Evolutionary conservation across 371 early-diverging fungal species (phyloP), one percentile per base, ranked within the genome.

Genomic region (Mucor saturninus): DNA sequence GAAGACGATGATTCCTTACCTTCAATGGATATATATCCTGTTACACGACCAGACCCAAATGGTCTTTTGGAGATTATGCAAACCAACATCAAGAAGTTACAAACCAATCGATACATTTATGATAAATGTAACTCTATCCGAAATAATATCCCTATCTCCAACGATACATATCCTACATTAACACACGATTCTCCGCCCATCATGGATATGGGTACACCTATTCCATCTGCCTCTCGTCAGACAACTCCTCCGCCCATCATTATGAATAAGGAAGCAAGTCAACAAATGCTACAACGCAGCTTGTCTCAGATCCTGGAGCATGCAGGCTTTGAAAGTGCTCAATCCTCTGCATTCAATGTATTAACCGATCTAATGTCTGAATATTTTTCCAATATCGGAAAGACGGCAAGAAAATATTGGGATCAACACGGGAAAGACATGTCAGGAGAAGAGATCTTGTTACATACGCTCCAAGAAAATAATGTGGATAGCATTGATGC

Each of bases 371-470:
- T 94, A 31, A 80, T 87, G n/a, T 73, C 80, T 21, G 89, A 94
- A 52, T 92, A 89, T 61, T 73, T 97, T 21, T 45, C 75, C 49
- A 95, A 92, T 66, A 73, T 96, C 9, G 95, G 94, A 13, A 89
- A 85, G 65, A 92, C 91, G 0, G 64, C 95, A 30, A 84, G 91
- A n/a, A 64, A 80, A 0, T 97, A 95, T 72, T 73, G 83, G 46
- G 95, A 95, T 75, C 74, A 84, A 43, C 88, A 91, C 63, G 75
- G 83, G 7, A 74, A 81, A 38, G 72, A 72, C 30, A 90, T 94
- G 91, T 81, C 88, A n/a, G 64, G 76, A 1, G 95, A 93, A 72
- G 92, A 93, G 68, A 93, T 96, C n/a, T 63, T 97, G n/a, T 69
- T 85, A 28, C 93, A 92, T 67, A 79, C 91, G 6, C 77, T 97